Percentiles rank a stretch among this genome's conserved stretches.
These are phyloP conservation scores for Russula dissimulans DNA, from an alignment of 768 basidiomycete genomes.

Conservation along the genomic window DNA sequence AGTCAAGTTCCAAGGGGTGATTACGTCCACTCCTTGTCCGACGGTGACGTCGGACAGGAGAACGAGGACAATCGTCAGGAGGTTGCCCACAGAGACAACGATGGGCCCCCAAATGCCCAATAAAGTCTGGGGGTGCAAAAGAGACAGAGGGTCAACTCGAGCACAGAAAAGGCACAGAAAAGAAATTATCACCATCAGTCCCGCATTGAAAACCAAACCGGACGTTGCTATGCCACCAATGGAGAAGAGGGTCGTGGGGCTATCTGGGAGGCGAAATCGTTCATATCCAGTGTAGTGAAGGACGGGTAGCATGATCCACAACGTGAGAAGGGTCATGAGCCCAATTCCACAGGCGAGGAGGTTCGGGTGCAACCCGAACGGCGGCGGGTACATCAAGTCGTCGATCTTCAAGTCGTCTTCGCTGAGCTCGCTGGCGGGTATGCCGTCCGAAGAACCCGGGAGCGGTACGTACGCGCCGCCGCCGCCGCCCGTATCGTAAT, in stretches of 20 bases:
- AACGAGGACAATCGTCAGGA: slow-evolving; percentile 92
- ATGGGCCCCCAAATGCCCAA: slow-evolving; percentile 85
- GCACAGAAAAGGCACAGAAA: neutral
- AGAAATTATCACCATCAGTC: slow-evolving; percentile 58
- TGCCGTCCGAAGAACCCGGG: slow-evolving; percentile 31
- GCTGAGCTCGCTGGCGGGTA: slow-evolving; percentile 20
- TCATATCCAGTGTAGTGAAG: slow-evolving; percentile 61
- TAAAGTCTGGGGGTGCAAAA: slow-evolving; percentile 43
- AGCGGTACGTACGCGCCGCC: slow-evolving; percentile 40
- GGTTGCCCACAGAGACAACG: slow-evolving; percentile 77
- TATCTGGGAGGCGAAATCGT: slow-evolving; percentile 53
- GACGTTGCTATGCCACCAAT: slow-evolving; percentile 61
- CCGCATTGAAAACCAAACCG: slow-evolving; percentile 77
- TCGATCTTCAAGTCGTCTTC: slow-evolving; percentile 5
- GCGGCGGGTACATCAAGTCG: slow-evolving; percentile 41
- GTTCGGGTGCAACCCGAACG: slow-evolving; percentile 82
- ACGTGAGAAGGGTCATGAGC: slow-evolving; percentile 53
- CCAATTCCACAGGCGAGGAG: slow-evolving; percentile 76
- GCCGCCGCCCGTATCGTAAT: slow-evolving; percentile 32
- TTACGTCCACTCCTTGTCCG: slow-evolving; percentile 46
- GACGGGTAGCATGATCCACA: slow-evolving; percentile 76
- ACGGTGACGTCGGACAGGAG: slow-evolving; percentile 71
- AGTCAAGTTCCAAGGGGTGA: slow-evolving; percentile 63
- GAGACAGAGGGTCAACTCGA: neutral
- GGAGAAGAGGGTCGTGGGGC: slow-evolving; percentile 34